These are phyloP conservation scores for Yamadazyma tumulicola DNA, from an alignment of 805 yeast species.

Conservation along the genomic window DNA sequence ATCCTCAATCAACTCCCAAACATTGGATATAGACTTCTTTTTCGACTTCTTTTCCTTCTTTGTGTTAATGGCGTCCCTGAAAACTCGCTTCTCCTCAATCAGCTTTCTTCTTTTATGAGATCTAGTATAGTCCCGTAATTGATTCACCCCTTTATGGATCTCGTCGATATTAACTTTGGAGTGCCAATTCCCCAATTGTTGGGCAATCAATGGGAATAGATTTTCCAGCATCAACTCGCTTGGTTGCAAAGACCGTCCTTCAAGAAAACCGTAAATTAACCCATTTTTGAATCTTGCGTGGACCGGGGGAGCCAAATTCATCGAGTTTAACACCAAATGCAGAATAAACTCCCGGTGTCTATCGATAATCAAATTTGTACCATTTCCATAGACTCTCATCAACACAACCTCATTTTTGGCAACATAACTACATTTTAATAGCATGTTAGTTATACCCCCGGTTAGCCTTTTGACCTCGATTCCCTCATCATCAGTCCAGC, in stretches of 20 bases:
- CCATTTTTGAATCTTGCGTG: slow-evolving; percentile 71
- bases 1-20: slow-evolving; percentile 58
- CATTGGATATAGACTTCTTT: slow-evolving; percentile 35
- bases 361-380: slow-evolving; percentile 69
- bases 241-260: slow-evolving; percentile 59
- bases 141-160: slow-evolving; percentile 46
- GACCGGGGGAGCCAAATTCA: slow-evolving; percentile 64
- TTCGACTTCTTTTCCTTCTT: slow-evolving; percentile 15
- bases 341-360: slow-evolving; percentile 71
- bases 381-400: slow-evolving; percentile 71
- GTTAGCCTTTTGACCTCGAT: slow-evolving; percentile 45
- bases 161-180: slow-evolving; percentile 39
- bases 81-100: slow-evolving; percentile 4
- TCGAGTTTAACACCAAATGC: slow-evolving; percentile 57
- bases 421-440: slow-evolving; percentile 42
- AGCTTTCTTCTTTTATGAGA: slow-evolving; percentile 8
- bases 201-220: slow-evolving; percentile 58
- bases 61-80: neutral
- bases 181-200: slow-evolving; percentile 72
- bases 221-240: slow-evolving; percentile 47
- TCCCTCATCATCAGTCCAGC: slow-evolving; percentile 27
- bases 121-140: slow-evolving; percentile 27
- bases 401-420: slow-evolving; percentile 39
- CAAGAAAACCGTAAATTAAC: slow-evolving; percentile 63
- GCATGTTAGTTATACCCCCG: slow-evolving; percentile 65